Base-by-base conservation (phyloP, 352 stramenopile genomes). In the Phytopythium chamaehyphon region DNA sequence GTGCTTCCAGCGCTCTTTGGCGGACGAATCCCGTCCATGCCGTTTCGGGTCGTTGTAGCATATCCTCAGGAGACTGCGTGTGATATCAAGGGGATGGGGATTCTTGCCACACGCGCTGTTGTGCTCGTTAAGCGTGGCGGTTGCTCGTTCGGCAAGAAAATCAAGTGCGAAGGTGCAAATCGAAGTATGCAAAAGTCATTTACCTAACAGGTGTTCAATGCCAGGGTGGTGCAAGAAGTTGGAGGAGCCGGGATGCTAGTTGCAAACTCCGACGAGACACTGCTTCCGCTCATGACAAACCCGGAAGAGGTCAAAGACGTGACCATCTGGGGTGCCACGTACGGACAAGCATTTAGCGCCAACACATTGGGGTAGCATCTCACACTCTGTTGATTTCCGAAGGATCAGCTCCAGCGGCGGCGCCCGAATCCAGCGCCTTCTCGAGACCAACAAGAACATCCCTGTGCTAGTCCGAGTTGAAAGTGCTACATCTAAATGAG, bases 51-150 rank as follows among this genome's bases (percentile, higher is more conserved):
- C 9, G 72, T 91, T 46, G 68, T 70, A 31, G 75, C 80, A 9
- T 88, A 82, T 51, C 80, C 80, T 0, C 64, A 85, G 44, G 75
- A 85, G 15, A 91, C 77, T 4, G 80, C 77, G n/a, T 91, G 80
- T 36, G 57, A 86, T 44, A 64, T 68, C 42, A 71, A 86, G 59
- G 80, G 77, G 1, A 69, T 91, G 24, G 69, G 62, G 9, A 75
- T 91, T 22, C 57, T 75, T 7, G 75, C 62, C 14, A 78, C 73
- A 18, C 75, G 73, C 21, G 66, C 80, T 0, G 75, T 88, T 16
- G 62, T 90, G 10, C 52, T 87, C n/a, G 76, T 87, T n/a, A 86
- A 83, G 57, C 71, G 71, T 10, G 80, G 80, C 8, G 71, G 64
- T 21, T 90, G 80, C 49, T 87, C 76, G 0, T 87, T 90, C 52